Evolutionary conservation across 352 stramenopile species (phyloP).

Genomic region (Globisporangium okanoganense): DNA sequence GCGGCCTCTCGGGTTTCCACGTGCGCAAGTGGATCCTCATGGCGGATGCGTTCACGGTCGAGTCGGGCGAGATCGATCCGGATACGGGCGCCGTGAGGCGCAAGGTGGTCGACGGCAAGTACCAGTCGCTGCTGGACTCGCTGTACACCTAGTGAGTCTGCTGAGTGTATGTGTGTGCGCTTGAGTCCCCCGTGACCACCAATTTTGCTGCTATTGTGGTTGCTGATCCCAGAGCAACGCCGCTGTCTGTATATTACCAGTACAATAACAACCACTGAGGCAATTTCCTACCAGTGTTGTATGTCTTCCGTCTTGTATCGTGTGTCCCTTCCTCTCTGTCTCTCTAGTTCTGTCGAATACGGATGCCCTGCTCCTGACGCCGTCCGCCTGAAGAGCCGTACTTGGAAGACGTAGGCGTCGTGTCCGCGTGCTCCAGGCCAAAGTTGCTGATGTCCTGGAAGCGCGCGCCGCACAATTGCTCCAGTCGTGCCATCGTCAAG

Average conservation of each 20-base stretch:
- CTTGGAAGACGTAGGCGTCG: constrained; percentile 30
- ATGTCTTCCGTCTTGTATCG: background rate
- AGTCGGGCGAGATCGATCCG: constrained; percentile 66
- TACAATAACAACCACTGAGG: constrained; percentile 13
- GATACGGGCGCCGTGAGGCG: constrained; percentile 60
- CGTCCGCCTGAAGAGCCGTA: constrained; percentile 16
- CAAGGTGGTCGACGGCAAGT: constrained; percentile 62
- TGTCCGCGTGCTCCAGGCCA: constrained; percentile 73
- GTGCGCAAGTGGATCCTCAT: constrained; percentile 84
- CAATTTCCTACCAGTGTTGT: background rate
- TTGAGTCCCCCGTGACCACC: background rate
- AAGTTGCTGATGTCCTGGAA: constrained; percentile 55
- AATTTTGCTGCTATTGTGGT: background rate
- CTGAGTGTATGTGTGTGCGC: background rate
- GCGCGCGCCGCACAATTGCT: constrained; percentile 50
- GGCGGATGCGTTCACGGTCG: constrained; percentile 54
- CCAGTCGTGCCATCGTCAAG: constrained; percentile 55
- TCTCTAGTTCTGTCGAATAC: constrained; percentile 66
- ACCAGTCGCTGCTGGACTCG: constrained; percentile 68
- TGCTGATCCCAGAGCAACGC: background rate
- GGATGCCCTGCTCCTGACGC: constrained; percentile 81
- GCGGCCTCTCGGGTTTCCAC: constrained; percentile 54
- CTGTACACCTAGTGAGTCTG: constrained; percentile 49
- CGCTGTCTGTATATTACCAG: constrained; percentile 20
- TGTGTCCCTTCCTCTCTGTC: background rate